phyloP scores from a whole-genome alignment of 2,329 filamentous ascomycete species.

The Neonectria punicea region DNA sequence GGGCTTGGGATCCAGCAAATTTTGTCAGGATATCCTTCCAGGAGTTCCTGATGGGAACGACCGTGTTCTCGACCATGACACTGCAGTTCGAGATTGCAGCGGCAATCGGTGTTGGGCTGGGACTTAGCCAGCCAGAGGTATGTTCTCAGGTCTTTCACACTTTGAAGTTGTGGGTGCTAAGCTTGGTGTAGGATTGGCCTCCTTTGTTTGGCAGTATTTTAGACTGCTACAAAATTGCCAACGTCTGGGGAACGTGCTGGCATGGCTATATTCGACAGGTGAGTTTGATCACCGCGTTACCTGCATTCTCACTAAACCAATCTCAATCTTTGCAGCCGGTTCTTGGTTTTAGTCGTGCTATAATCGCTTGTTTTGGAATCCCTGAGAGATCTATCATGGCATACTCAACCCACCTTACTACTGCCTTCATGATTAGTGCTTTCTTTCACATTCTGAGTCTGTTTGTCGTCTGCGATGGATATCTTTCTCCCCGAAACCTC shows the following conservation, averaged over 20 bases:
- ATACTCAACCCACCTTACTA: conserved; percentile 23
- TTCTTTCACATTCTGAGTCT: conserved; percentile 28
- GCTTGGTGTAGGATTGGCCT: conserved; percentile 24
- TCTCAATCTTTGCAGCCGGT: conserved; percentile 7
- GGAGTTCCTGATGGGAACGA: conserved; percentile 17
- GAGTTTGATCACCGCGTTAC: neutral
- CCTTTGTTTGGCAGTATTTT: conserved; percentile 20
- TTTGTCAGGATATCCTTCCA: neutral
- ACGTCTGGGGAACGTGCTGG: conserved; percentile 33
- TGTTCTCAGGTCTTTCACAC: neutral
- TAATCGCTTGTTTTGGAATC: neutral
- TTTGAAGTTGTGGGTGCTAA: neutral
- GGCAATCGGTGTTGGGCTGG: conserved; percentile 9
- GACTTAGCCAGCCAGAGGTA: conserved; percentile 15
- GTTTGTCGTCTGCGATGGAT: conserved; percentile 19
- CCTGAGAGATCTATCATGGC: conserved; percentile 2
- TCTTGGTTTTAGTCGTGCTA: conserved; percentile 15
- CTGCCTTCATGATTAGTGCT: conserved; percentile 23
- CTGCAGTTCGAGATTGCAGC: conserved; percentile 26
- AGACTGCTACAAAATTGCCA: conserved; percentile 22
- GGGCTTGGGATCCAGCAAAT: conserved; percentile 11
- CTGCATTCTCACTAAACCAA: neutral
- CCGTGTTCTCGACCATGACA: conserved; percentile 19
- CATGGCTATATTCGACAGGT: conserved; percentile 30
- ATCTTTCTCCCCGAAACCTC: neutral